Conservation (phyloP, 1,284 basidiomycete genomes). For the Trichosporon coremiiforme region DNA sequence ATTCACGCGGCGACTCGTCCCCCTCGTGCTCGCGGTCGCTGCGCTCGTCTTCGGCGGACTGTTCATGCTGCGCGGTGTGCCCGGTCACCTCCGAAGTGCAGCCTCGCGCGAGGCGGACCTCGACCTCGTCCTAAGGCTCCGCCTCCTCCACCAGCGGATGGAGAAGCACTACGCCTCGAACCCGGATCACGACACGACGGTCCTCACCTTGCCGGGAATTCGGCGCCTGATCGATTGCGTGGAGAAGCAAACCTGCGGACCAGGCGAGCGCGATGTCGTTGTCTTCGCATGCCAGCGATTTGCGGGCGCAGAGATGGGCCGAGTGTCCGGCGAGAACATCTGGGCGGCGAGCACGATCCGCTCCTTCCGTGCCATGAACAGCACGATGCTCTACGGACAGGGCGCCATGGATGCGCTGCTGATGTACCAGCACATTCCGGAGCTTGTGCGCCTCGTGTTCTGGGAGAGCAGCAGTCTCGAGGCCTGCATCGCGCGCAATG, state of each 20-base stretch:
- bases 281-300: neutral
- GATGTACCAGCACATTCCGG: conserved; percentile 43
- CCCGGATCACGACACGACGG: neutral
- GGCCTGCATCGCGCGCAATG: conserved; percentile 33
- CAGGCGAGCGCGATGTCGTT: neutral
- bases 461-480: conserved; percentile 32
- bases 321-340: conserved; percentile 2
- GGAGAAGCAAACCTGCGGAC: neutral
- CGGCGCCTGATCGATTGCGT: neutral
- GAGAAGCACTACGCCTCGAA: neutral
- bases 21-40: neutral
- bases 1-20: neutral
- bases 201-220: neutral
- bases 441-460: conserved; percentile 38
- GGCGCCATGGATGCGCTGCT: conserved; percentile 38
- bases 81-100: neutral
- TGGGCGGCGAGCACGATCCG: conserved; percentile 42
- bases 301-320: neutral
- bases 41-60: neutral
- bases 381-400: conserved; percentile 40
- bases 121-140: neutral
- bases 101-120: neutral
- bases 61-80: neutral
- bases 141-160: neutral
- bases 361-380: conserved; percentile 36